Percentiles rank a stretch among this genome's conserved stretches.
Conservation (phyloP, 2,329 filamentous ascomycete genomes). For the Pyrenophora teres region DNA sequence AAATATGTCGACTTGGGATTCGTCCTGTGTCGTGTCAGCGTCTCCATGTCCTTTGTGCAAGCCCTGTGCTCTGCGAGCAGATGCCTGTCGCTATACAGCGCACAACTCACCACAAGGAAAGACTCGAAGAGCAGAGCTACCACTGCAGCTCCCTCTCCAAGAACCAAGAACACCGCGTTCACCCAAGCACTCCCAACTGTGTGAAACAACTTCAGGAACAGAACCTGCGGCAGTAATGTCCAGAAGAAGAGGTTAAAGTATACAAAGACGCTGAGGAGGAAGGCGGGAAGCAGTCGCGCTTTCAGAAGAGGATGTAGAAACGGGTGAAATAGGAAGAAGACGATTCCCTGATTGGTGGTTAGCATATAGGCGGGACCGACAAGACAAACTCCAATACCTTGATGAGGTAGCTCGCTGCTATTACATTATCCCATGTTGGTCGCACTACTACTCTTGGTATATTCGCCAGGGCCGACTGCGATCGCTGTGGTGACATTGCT, state of each 20-base stretch:
- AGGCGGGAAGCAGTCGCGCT: constrained; percentile 76
- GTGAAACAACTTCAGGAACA: constrained; percentile 88
- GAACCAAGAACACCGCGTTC: constrained; percentile 81
- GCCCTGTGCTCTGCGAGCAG: too few relatives aligned
- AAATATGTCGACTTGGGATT: constrained; percentile 78
- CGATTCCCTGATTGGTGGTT: constrained; percentile 65
- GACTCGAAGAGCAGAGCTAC: constrained; percentile 62
- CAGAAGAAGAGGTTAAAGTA: constrained; percentile 87
- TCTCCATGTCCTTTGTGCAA: background rate
- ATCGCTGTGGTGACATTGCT: constrained; percentile 32
- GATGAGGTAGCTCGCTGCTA: constrained; percentile 38
- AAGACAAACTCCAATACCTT: constrained; percentile 26
- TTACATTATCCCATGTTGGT: constrained; percentile 33
- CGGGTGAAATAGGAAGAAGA: constrained; percentile 76
- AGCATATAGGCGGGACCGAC: constrained; percentile 6
- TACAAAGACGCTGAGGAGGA: constrained; percentile 80
- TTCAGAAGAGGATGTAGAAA: constrained; percentile 83
- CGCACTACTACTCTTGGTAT: constrained; percentile 34
- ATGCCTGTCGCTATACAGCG: background rate
- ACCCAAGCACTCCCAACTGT: constrained; percentile 80
- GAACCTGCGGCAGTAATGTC: constrained; percentile 85
- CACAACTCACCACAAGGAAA: constrained; percentile 50
- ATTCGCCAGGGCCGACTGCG: constrained; percentile 38
- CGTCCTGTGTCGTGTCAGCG: constrained; percentile 53
- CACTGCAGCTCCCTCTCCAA: constrained; percentile 68